phyloP scores from a whole-genome alignment of 139 green algal genomes.

The Asterochloris sp. region DNA sequence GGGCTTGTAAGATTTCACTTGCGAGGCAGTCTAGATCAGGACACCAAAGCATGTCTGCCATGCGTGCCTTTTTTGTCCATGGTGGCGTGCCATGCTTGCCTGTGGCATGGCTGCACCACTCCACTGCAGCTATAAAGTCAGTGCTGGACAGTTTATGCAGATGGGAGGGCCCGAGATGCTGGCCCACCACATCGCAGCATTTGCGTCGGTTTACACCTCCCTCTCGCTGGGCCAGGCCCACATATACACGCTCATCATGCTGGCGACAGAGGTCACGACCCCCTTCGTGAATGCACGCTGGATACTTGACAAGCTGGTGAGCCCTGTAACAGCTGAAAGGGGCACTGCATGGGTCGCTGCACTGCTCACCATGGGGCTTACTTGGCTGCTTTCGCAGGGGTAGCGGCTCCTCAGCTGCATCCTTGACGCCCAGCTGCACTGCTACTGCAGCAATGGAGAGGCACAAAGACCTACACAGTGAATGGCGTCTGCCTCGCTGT shows the following conservation, averaged over 20 bases:
- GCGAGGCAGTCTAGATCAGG: neutral
- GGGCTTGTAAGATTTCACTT: neutral
- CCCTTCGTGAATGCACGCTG: conserved; percentile 43
- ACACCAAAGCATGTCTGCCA: neutral
- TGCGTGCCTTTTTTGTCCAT: neutral
- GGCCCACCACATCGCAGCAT: conserved; percentile 34
- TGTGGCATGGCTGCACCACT: neutral
- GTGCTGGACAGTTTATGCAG: conserved; percentile 1
- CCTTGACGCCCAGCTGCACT: neutral
- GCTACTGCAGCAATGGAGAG: conserved; percentile 17
- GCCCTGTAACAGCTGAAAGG: neutral
- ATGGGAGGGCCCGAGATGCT: conserved; percentile 33
- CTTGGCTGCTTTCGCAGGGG: neutral
- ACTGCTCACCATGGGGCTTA: neutral
- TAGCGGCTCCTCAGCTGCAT: neutral
- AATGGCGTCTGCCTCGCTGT: conserved; percentile 28
- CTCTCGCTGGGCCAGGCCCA: conserved; percentile 25
- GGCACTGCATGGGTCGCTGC: too few species aligned
- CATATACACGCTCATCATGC: conserved; percentile 33
- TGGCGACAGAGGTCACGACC: conserved; percentile 43
- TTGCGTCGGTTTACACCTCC: conserved; percentile 24
- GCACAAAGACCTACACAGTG: conserved; percentile 4
- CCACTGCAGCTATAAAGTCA: neutral
- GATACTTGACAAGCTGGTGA: conserved; percentile 30
- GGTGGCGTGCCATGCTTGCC: neutral